phyloP scores from a whole-genome alignment of 140 eudicot genomes.

The Erigeron philadelphicus region DNA sequence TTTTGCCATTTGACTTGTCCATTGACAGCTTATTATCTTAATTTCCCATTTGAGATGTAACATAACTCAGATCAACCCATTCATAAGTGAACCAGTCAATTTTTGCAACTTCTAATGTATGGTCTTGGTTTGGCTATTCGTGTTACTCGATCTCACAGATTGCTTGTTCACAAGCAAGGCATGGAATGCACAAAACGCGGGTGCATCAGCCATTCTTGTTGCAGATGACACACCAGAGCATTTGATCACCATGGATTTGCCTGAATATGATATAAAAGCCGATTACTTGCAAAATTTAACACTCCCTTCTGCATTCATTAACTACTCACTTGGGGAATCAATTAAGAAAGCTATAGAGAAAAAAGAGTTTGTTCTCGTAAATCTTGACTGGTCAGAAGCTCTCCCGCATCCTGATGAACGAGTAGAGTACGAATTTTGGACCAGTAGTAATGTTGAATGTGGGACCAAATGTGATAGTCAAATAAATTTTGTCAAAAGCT shows the following conservation, averaged over 20 bases:
- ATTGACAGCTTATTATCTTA: too few species aligned
- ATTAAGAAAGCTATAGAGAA: conserved; percentile 33
- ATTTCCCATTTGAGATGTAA: too few species aligned
- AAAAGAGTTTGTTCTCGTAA: conserved; percentile 30
- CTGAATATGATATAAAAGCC: conserved; percentile 26
- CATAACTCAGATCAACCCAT: neutral
- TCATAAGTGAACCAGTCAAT: neutral
- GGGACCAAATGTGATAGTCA: conserved; percentile 46
- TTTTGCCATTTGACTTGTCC: neutral
- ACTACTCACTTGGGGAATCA: conserved; percentile 30
- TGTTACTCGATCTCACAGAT: conserved; percentile 22
- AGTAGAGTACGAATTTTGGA: conserved; percentile 56
- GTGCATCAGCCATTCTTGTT: conserved; percentile 42
- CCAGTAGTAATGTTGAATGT: conserved; percentile 48
- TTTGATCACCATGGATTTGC: conserved; percentile 45
- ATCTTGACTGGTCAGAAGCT: conserved; percentile 52
- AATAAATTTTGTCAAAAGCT: conserved; percentile 35
- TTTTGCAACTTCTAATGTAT: neutral
- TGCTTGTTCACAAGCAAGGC: conserved; percentile 45
- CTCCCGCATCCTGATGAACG: conserved; percentile 57
- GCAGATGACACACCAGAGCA: conserved; percentile 37
- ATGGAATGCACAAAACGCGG: conserved; percentile 55
- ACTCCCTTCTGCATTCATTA: conserved; percentile 36
- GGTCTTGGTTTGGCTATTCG: neutral
- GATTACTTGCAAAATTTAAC: conserved; percentile 42